Conservation (phyloP, 2,329 filamentous ascomycete genomes). For the Pestalotiopsis fici region DNA sequence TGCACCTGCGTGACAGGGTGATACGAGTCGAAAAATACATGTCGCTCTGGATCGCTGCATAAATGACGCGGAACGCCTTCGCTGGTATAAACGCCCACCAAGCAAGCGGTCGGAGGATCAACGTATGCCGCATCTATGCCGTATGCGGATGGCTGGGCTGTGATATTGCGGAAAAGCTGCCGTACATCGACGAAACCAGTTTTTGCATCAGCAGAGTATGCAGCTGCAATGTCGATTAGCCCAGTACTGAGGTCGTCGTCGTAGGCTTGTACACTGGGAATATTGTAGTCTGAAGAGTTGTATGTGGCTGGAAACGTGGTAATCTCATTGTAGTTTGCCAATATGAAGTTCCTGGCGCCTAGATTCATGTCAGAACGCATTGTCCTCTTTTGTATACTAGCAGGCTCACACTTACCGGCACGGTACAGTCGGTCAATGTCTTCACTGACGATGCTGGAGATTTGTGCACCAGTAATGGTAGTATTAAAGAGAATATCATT, state of each 20-base stretch:
- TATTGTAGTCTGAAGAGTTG: not conserved
- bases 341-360: not conserved
- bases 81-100: not conserved
- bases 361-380: not conserved
- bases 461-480: not conserved
- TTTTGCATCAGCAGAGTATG: not conserved
- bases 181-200: not conserved
- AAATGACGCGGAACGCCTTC: not conserved
- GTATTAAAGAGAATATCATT: not conserved
- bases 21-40: not conserved
- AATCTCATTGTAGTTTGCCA: not conserved
- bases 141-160: not conserved
- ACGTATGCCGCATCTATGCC: not conserved
- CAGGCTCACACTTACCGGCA: not conserved
- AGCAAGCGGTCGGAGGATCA: not conserved
- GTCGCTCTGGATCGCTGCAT: not conserved
- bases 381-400: not conserved
- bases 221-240: not conserved
- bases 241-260: not conserved
- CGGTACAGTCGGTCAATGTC: not conserved
- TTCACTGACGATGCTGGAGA: not conserved
- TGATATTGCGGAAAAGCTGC: not conserved
- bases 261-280: not conserved
- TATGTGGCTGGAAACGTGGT: not conserved
- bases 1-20: not conserved